Conservation (phyloP, 1,284 basidiomycete species). For the Sporisorium sorghi region DNA sequence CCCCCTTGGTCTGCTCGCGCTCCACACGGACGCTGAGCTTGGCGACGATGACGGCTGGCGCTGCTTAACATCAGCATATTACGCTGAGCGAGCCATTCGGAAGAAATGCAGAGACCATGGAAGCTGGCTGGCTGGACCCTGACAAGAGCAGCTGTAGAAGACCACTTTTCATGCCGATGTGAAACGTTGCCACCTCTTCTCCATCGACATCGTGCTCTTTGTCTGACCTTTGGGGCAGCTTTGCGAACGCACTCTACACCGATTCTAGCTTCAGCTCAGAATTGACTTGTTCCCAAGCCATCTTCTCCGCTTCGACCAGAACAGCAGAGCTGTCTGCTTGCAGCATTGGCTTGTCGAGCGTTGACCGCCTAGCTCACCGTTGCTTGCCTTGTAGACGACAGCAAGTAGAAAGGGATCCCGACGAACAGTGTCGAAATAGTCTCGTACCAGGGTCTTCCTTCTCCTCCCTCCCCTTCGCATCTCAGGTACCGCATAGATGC, state of each 20-base stretch:
- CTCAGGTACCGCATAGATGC: neutral
- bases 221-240: neutral
- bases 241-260: neutral
- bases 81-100: slow-evolving; percentile 10
- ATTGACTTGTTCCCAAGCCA: neutral
- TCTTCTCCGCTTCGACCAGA: neutral
- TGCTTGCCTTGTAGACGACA: too few relatives aligned
- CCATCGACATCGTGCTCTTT: neutral
- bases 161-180: neutral
- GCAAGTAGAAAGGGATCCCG: too few relatives aligned
- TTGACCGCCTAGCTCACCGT: too few relatives aligned
- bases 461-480: too few relatives aligned
- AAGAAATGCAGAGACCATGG: neutral
- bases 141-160: neutral
- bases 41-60: slow-evolving; percentile 1
- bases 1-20: too few relatives aligned
- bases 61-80: slow-evolving; percentile 6
- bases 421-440: too few relatives aligned
- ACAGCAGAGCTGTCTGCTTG: neutral
- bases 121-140: neutral
- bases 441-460: too few relatives aligned
- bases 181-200: neutral
- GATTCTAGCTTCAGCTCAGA: neutral
- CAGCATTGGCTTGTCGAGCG: neutral
- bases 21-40: too few relatives aligned